Evolutionary conservation across 805 yeast species (phyloP), one percentile per base, ranked within the genome.

Genomic region (Hanseniaspora pseudoguilliermondii): DNA sequence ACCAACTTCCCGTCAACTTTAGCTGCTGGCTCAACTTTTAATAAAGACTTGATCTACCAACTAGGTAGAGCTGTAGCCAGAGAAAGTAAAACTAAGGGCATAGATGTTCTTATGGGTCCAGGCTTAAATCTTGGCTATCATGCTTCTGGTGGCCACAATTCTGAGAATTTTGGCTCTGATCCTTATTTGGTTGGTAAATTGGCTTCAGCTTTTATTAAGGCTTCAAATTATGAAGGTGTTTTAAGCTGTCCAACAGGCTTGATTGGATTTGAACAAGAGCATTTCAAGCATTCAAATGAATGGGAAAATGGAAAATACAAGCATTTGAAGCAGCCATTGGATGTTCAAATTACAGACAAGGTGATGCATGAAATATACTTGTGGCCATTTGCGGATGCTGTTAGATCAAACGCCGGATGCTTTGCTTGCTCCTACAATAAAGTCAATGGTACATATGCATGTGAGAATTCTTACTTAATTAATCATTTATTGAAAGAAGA

Each of bases 361-460:
- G 76, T 81, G 1, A 73, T 81, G 76, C 84, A 78, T 62, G 86
- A 81, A 61, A 63, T 79, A 1, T 81, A 76, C 63, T 64, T 79
- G 48, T 80, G 85, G 85, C 86, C 86, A 11, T 81, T 79, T 69
- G 83, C 83, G 6, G 83, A 81, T 60, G 77, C 78, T 38, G 71
- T 81, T 25, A 73, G 73, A 55, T 81, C 84, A 39, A 83, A 84
- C 35, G 81, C 70, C 29, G 84, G 81, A 3, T 72, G 80, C 25
- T 71, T 81, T n/a, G 78, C 81, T 79, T 80, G 85, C 60, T 70
- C 83, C 0, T 80, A 78, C 63, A 80, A 80, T 60, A 71, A 71
- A 58, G 75, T 80, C 40, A 81, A 81, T 66, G 75, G 77, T 58
- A 71, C 80, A 0, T 76, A 77, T 59, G 76, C 82, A 8, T 80